phyloP scores from a whole-genome alignment of 805 yeast genomes.

The Starmerella bacillaris region DNA sequence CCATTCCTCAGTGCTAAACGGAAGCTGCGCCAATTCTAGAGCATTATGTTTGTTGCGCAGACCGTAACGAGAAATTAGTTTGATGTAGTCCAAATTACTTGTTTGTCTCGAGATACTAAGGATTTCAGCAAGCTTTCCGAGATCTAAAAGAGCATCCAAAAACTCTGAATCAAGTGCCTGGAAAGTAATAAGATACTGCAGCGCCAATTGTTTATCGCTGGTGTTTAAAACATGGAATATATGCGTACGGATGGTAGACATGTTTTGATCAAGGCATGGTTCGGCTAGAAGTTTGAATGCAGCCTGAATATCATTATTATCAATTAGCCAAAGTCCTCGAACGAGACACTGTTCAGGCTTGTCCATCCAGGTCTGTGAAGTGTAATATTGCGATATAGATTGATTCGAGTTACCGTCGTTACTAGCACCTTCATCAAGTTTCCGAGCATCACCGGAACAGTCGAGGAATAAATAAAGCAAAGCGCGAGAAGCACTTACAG shows the following conservation, averaged over 20 bases:
- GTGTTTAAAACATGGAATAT: conserved; percentile 1
- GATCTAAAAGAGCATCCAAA: conserved; percentile 5
- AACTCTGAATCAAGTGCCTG: not conserved
- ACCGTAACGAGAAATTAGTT: conserved; percentile 6
- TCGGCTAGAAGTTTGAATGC: conserved; percentile 8
- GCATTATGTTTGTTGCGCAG: conserved; percentile 2
- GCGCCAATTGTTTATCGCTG: conserved; percentile 1
- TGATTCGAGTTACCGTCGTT: too few relatives aligned
- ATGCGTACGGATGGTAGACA: conserved; percentile 6
- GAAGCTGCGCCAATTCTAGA: conserved; percentile 12
- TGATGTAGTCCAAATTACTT: conserved; percentile 3
- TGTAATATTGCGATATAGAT: conserved; percentile 12
- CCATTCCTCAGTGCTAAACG: conserved; percentile 13
- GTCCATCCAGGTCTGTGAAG: conserved; percentile 11
- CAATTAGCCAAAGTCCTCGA: conserved; percentile 9
- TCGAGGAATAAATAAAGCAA: conserved; percentile 9
- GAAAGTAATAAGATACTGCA: conserved; percentile 6
- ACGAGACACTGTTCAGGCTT: conserved; percentile 9
- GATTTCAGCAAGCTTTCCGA: conserved; percentile 13
- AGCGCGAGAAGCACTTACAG: conserved; percentile 3
- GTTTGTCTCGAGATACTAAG: conserved; percentile 7
- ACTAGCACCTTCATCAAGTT: not conserved
- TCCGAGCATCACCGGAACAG: conserved; percentile 1
- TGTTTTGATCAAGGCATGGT: conserved; percentile 8
- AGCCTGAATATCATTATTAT: conserved; percentile 5